A percentile compares a stretch with the other conserved stretches of the same genome.
phyloP scores from a whole-genome alignment of 306 rosid genomes.

The Glycine tomentella region DNA sequence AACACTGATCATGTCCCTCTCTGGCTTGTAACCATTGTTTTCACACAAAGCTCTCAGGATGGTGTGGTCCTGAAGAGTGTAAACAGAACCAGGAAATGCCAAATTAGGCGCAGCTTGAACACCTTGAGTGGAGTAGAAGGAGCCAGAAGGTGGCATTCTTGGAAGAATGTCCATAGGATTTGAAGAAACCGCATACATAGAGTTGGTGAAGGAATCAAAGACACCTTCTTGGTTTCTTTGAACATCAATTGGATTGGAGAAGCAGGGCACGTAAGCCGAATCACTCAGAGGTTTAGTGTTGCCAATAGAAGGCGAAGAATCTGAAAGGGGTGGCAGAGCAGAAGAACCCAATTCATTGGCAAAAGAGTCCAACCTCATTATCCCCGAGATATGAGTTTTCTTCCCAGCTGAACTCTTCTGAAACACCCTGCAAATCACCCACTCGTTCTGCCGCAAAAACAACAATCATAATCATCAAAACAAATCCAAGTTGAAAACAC shows the following conservation, averaged over 20 bases:
- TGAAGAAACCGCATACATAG: conserved; percentile 53
- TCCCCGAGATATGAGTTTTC: conserved; percentile 72
- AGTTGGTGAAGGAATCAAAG: conserved; percentile 57
- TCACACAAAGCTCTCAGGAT: conserved; percentile 65
- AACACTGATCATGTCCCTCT: conserved; percentile 60
- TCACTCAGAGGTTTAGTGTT: conserved; percentile 54
- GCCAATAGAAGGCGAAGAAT: conserved; percentile 59
- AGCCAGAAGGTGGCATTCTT: conserved; percentile 50
- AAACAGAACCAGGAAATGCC: conserved; percentile 51
- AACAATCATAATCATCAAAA: conserved; percentile 19
- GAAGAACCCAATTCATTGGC: conserved; percentile 59
- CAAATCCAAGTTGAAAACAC: not conserved
- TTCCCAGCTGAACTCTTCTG: conserved; percentile 81
- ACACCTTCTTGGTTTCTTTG: conserved; percentile 66
- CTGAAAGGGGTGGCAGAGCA: conserved; percentile 74
- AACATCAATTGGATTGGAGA: conserved; percentile 83
- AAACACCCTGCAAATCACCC: conserved; percentile 95
- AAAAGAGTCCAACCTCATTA: conserved; percentile 54
- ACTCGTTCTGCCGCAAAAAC: conserved; percentile 73
- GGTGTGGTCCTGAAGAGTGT: conserved; percentile 53
- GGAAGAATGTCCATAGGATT: conserved; percentile 50
- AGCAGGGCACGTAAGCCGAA: conserved; percentile 98
- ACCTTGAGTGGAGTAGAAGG: conserved; percentile 51
- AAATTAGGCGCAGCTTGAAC: conserved; percentile 43
- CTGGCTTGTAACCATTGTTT: conserved; percentile 68